These are phyloP conservation scores for Rhizopogon sp. DNA, from an alignment of 768 basidiomycete species.

Conservation along the genomic window DNA sequence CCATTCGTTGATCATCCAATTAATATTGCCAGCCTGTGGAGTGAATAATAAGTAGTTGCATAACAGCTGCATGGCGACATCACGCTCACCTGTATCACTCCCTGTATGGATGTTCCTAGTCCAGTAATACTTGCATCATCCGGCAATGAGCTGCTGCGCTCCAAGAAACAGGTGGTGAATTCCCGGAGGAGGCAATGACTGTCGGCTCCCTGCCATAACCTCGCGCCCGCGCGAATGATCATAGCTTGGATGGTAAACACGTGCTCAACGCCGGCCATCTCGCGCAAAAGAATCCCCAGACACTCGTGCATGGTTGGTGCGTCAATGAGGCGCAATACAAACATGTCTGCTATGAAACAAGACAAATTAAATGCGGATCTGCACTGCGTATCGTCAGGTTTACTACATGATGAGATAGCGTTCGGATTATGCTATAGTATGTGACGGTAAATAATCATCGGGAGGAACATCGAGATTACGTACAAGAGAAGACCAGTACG, in stretches of 20 bases:
- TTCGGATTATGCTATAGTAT: slow-evolving; percentile 9
- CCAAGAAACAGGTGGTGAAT: slow-evolving; percentile 2
- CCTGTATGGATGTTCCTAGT: not conserved
- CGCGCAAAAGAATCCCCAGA: slow-evolving; percentile 15
- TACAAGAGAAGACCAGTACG: slow-evolving; percentile 20
- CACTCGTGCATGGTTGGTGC: slow-evolving; percentile 14
- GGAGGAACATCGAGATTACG: slow-evolving; percentile 2
- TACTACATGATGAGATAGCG: slow-evolving; percentile 10
- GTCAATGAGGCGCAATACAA: slow-evolving; percentile 13
- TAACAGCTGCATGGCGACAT: not conserved
- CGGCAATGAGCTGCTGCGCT: not conserved
- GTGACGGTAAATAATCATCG: not conserved
- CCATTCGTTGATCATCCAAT: slow-evolving; percentile 1
- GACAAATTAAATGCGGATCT: slow-evolving; percentile 16
- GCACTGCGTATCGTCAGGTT: slow-evolving; percentile 14
- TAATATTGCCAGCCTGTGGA: not conserved
- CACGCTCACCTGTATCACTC: not conserved
- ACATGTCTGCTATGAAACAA: slow-evolving; percentile 26
- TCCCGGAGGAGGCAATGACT: not conserved
- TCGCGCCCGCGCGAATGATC: slow-evolving; percentile 14
- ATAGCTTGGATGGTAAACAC: slow-evolving; percentile 18
- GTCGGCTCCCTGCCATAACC: slow-evolving; percentile 16
- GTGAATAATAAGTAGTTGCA: not conserved
- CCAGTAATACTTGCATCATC: not conserved
- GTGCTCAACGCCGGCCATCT: slow-evolving; percentile 23